These are phyloP conservation scores for Penicillium sp. DNA, from an alignment of 2,329 filamentous ascomycete species.

Conservation along the genomic window DNA sequence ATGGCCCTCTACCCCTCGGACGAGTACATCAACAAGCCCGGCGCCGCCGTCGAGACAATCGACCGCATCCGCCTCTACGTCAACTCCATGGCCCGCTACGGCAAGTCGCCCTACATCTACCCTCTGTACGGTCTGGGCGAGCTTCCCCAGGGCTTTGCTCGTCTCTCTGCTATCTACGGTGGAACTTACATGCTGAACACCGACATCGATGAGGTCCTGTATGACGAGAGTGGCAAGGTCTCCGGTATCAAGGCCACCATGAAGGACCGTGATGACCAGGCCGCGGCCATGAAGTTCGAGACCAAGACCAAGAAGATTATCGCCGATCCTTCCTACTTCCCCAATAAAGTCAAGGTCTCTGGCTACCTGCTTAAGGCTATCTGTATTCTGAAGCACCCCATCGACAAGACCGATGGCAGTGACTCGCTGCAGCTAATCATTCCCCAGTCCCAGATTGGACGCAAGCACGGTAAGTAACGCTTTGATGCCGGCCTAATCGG, in stretches of 20 bases:
- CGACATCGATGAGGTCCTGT: constrained; percentile 83
- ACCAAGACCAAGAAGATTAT: constrained; percentile 97
- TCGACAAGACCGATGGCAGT: constrained; percentile 82
- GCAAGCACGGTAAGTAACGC: constrained; percentile 78
- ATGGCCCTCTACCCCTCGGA: constrained; percentile 96
- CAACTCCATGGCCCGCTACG: constrained; percentile 95
- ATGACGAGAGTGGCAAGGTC: constrained; percentile 78
- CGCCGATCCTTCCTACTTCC: constrained; percentile 96
- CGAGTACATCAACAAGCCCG: constrained; percentile 75
- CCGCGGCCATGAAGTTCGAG: constrained; percentile 82
- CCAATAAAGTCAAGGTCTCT: constrained; percentile 80
- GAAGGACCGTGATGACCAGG: constrained; percentile 77
- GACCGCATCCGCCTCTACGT: constrained; percentile 94
- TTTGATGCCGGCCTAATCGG: not conserved
- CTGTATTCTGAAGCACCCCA: constrained; percentile 93
- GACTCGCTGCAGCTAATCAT: constrained; percentile 97
- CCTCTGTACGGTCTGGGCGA: constrained; percentile 96
- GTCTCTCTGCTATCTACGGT: constrained; percentile 96
- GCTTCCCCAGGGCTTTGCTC: constrained; percentile 95
- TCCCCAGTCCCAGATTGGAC: constrained; percentile 93
- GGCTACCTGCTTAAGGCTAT: constrained; percentile 95
- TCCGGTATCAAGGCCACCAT: constrained; percentile 96
- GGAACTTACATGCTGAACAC: constrained; percentile 99
- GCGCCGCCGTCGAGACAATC: constrained; percentile 80
- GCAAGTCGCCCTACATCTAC: constrained; percentile 99